A percentile compares a stretch with the other conserved stretches of the same genome.
Evolutionary conservation across 2,329 filamentous ascomycete species (phyloP).

Genomic region (Westerdykella sp.): DNA sequence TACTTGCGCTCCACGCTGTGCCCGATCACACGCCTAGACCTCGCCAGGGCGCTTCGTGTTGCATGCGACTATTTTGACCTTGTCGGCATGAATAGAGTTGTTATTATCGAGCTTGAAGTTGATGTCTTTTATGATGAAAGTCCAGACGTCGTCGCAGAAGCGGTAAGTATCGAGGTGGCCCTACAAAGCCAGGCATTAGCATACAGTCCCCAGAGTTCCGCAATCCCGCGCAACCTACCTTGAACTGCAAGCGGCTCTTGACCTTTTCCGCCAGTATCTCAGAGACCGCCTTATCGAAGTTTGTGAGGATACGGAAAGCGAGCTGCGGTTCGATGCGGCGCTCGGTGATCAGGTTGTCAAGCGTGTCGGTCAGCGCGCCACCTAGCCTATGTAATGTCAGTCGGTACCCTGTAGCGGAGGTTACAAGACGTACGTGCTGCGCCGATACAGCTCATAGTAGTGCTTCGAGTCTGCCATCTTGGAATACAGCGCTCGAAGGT

Average conservation of each 20-base stretch:
- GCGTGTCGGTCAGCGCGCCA: slow-evolving; percentile 86
- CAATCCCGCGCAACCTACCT: slow-evolving; percentile 53
- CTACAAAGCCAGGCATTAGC: slow-evolving; percentile 44
- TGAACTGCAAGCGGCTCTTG: slow-evolving; percentile 85
- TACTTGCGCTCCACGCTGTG: no score
- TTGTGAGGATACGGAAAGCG: slow-evolving; percentile 94
- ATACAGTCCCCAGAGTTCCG: not conserved
- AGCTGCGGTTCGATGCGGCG: slow-evolving; percentile 95
- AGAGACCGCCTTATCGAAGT: slow-evolving; percentile 90
- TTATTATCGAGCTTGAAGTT: slow-evolving; percentile 95
- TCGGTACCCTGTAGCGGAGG: slow-evolving; percentile 10
- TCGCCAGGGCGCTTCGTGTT: slow-evolving; percentile 77
- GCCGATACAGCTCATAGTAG: slow-evolving; percentile 93
- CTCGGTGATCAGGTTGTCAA: slow-evolving; percentile 92
- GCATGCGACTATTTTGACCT: slow-evolving; percentile 97
- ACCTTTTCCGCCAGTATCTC: slow-evolving; percentile 89
- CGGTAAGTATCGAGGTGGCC: slow-evolving; percentile 96
- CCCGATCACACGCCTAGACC: slow-evolving; percentile 24
- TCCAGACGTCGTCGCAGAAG: slow-evolving; percentile 99
- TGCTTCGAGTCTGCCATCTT: slow-evolving; percentile 41
- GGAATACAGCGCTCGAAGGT: slow-evolving; percentile 2
- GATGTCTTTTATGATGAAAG: slow-evolving; percentile 96
- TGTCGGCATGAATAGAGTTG: slow-evolving; percentile 71
- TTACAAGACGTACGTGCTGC: slow-evolving; percentile 71
- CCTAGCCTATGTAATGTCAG: slow-evolving; percentile 64